Conservation (phyloP, 306 rosid species). For the Pterocarpus macrocarpus region DNA sequence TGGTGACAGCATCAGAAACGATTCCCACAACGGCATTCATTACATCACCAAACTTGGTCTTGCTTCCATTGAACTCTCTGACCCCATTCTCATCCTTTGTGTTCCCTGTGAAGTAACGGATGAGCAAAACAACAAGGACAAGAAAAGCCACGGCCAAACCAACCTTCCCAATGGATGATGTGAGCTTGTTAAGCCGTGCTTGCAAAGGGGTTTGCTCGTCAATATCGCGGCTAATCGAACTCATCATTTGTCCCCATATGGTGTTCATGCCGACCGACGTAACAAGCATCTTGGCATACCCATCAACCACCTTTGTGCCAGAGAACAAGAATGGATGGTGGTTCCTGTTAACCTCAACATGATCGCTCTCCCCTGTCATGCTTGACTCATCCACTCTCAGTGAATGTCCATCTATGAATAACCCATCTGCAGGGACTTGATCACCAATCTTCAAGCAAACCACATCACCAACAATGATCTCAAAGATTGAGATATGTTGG, state of each 20-base stretch:
- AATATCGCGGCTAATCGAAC: constrained; percentile 43
- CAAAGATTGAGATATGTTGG: constrained; percentile 35
- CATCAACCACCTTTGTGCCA: constrained; percentile 52
- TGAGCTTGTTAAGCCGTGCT: constrained; percentile 44
- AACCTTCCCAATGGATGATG: constrained; percentile 50
- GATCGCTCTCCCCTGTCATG: constrained; percentile 54
- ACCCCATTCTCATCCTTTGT: constrained; percentile 44
- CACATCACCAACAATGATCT: constrained; percentile 50
- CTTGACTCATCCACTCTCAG: constrained; percentile 51
- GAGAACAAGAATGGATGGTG: constrained; percentile 46
- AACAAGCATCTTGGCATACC: constrained; percentile 52
- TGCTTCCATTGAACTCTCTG: too few relatives aligned
- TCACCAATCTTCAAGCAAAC: constrained; percentile 54
- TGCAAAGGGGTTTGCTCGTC: constrained; percentile 50
- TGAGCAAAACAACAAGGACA: constrained; percentile 47
- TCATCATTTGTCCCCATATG: constrained; percentile 60
- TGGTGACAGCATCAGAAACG: constrained; percentile 40
- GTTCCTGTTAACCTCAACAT: constrained; percentile 38
- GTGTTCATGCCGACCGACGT: constrained; percentile 56
- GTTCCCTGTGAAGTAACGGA: constrained; percentile 54
- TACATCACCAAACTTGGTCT: too few relatives aligned
- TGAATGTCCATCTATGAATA: constrained; percentile 50
- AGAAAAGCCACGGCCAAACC: constrained; percentile 51
- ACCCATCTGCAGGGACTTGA: constrained; percentile 53
- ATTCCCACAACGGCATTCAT: too few relatives aligned